A percentile compares a stretch with the other conserved stretches of the same genome.
Conservation (phyloP, 129 eudicot species). For the Sambucus nigra region DNA sequence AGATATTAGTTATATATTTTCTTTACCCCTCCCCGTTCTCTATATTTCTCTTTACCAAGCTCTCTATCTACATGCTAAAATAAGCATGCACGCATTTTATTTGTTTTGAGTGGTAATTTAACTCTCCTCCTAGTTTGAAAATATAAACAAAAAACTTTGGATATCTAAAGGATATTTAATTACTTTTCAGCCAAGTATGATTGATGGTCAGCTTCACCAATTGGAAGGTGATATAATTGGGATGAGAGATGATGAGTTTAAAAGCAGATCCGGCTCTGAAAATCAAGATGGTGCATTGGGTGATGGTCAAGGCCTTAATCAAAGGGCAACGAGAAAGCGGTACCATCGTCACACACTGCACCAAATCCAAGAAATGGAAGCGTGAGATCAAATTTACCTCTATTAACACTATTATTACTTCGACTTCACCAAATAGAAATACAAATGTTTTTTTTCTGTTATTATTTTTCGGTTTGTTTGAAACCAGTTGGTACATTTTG, state of each 20-base stretch:
- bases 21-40: too few relatives aligned
- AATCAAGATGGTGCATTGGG: slow-evolving; percentile 31
- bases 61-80: background rate
- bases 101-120: too few relatives aligned
- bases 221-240: slow-evolving; percentile 16
- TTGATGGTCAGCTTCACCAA: slow-evolving; percentile 2
- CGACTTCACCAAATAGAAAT: background rate
- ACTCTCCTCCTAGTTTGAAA: too few relatives aligned
- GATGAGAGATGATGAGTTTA: slow-evolving; percentile 33
- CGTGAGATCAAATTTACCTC: slow-evolving; percentile 18
- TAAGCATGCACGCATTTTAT: too few relatives aligned
- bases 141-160: too few relatives aligned
- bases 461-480: too few relatives aligned
- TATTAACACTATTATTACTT: background rate
- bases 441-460: background rate
- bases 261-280: slow-evolving; percentile 36
- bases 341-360: slow-evolving; percentile 51
- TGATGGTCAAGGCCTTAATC: slow-evolving; percentile 21
- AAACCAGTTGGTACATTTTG: too few relatives aligned
- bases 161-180: background rate
- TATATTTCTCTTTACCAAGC: too few relatives aligned
- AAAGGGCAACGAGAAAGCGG: slow-evolving; percentile 30
- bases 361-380: slow-evolving; percentile 44
- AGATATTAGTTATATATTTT: too few relatives aligned
- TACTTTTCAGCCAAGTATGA: background rate